Conservation (phyloP, 345 rosid genomes). For the Euclidium syriacum region DNA sequence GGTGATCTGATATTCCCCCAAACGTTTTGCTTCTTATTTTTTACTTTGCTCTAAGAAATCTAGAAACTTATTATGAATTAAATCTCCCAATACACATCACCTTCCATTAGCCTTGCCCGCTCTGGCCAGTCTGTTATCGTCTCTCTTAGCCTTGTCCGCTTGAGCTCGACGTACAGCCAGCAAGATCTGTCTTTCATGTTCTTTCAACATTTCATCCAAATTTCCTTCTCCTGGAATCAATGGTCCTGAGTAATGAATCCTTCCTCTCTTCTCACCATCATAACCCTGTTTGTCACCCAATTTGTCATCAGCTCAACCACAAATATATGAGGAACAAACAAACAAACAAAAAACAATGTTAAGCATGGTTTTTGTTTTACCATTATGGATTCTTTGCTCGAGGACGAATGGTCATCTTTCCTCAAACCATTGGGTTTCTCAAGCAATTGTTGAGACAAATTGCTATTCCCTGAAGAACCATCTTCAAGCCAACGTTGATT, state of each 20-base stretch:
- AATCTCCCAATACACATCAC: constrained; percentile 8
- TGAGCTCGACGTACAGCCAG: constrained; percentile 80
- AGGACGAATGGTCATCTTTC: constrained; percentile 39
- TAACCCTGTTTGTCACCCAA: constrained; percentile 32
- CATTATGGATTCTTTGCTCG: constrained; percentile 31
- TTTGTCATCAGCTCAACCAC: constrained; percentile 12
- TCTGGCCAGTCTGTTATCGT: constrained; percentile 21
- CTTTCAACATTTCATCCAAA: constrained; percentile 89
- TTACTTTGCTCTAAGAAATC: constrained; percentile 2
- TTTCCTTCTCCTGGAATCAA: constrained; percentile 63
- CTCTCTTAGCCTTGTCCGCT: constrained; percentile 47
- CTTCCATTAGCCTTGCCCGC: constrained; percentile 3
- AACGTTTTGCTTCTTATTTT: not conserved
- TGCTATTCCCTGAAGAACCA: constrained; percentile 32
- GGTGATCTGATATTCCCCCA: not conserved
- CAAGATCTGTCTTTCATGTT: constrained; percentile 81
- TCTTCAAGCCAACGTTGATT: constrained; percentile 42
- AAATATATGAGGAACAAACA: not conserved
- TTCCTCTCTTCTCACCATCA: constrained; percentile 39
- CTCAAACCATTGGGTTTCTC: constrained; percentile 35
- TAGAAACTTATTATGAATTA: not conserved
- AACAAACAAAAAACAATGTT: not conserved
- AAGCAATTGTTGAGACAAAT: constrained; percentile 47
- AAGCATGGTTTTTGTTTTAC: constrained; percentile 26
- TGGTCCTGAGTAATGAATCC: constrained; percentile 81